A percentile compares a stretch with the other conserved stretches of the same genome.
phyloP scores from a whole-genome alignment of 306 rosid species.

The Pyrus betulifolia region DNA sequence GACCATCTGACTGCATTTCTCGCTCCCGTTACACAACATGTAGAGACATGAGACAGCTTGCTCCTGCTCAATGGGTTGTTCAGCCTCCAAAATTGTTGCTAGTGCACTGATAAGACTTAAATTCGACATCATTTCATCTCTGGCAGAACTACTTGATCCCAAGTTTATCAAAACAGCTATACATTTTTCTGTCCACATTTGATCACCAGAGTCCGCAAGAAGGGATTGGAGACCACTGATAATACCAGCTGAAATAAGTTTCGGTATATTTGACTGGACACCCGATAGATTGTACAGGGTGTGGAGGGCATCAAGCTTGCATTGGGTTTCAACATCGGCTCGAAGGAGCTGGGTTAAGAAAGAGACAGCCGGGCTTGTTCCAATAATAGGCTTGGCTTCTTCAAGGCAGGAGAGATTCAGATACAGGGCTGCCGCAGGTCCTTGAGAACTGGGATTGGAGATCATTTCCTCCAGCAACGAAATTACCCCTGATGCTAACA shows the following conservation, averaged over 20 bases:
- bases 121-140: too few species aligned
- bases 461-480: constrained; percentile 76
- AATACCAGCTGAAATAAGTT: constrained; percentile 64
- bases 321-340: constrained; percentile 41
- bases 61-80: constrained; percentile 75
- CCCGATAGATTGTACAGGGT: constrained; percentile 80
- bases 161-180: too few species aligned
- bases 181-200: too few species aligned
- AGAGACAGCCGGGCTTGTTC: constrained; percentile 60
- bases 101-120: too few species aligned
- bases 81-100: constrained; percentile 64
- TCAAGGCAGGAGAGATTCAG: constrained; percentile 84
- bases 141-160: too few species aligned
- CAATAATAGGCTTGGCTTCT: constrained; percentile 71
- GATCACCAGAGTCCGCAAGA: too few species aligned
- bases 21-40: constrained; percentile 64
- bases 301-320: constrained; percentile 82
- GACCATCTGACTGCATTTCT: neutral
- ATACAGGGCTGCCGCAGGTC: constrained; percentile 78
- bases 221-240: constrained; percentile 52
- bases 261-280: constrained; percentile 47
- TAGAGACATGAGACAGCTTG: constrained; percentile 77
- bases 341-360: constrained; percentile 65
- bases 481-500: constrained; percentile 71
- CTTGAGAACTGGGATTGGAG: constrained; percentile 43